Base-by-base conservation (phyloP, 306 rosid species). In the Malus orientalis region DNA sequence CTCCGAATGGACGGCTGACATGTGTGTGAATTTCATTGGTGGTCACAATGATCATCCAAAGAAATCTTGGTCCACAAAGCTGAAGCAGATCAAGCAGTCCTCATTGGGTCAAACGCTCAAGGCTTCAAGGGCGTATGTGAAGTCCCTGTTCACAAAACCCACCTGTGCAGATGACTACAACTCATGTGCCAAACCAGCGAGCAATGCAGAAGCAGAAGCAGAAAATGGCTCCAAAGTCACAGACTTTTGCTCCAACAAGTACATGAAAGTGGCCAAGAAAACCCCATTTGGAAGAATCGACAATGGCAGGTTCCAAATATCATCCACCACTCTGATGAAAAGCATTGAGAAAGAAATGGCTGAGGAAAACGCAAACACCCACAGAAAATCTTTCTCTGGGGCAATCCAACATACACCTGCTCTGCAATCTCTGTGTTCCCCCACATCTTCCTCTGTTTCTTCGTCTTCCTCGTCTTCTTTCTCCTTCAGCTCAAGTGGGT, bases 401-500 rank as follows among this genome's bases (percentile, higher is more conserved):
- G 97, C 85, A 61, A 83, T 86, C 84, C 96, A 89, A 69, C 78
- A 88, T 30, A 63, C 90, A 85, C 59, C 86, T 44, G 51, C 65
- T 5, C 58, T 76, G 11, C 84, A 87, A 79, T 53, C 85, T 76
- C 74, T 84, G 23, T 82, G 85, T 83, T 83, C 87, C 11, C 88
- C 95, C 23, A 65, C 92, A 9, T 86, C 97, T 71, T 87, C 97
- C 51, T 91, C 98, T 11, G 91, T 86, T 44, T 92, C 89, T 54
- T 85, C 89, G 58, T 93, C 96, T n/a, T 80, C 84, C 1, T 93
- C 98, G 27, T 92, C 97, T 6, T 95, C 98, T 32, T 95, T 89
- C 59, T 96, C 99, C 3, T 86, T 89, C 18, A 87, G 92, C 73
- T 88, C 97, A 54, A 81, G 81, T 75, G 87, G 93, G 23, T 81